Evolutionary conservation across 1,139 yeast species (phyloP), one percentile per base, ranked within the genome.

Genomic region (Taphrina confusa): DNA sequence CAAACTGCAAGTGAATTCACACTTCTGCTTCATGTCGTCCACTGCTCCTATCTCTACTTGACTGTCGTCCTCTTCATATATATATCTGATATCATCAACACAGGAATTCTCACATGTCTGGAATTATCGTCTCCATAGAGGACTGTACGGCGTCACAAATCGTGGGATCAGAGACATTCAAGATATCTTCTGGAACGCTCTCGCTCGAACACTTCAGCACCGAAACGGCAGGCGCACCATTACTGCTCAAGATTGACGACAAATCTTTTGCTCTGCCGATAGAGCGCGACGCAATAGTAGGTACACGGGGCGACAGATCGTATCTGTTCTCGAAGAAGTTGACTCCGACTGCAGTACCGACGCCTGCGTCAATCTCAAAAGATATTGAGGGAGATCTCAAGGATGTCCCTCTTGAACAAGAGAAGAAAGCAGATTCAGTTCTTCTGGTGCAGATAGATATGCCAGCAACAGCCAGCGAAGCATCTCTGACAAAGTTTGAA

Each of bases 281-380:
- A 22, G 50, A 54, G 36, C 18, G 33, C 3, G 58, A 54, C 34
- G 49, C 58, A 16, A 44, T 54, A 11, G 58, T 46, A 25, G 58
- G 58, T 9, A 54, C 58, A n/a, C 45, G 37, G 6, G 58, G 49
- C 50, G 58, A 54, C 27, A 25, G 58, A 8, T 45, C 58, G 12
- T 34, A 42, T 16, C 33, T 54, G 36, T 27, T 54, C 58, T 34
- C 52, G 9, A 47, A 47, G 30, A 31, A 33, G 23, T 4, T 47
- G 20, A 33, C 11, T 14, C 31, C 42, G 5, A 30, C 52, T 14
- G 14, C 42, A 9, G 18, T 42, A 9, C 20, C 28, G 18, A 22
- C 52, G 27, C 42, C 39, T 22, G 47, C 22, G 25, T 25, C 30
- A 9, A 42, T 42, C 22, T 23, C 47, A 9, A 14, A 30, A 18